Evolutionary conservation across 352 stramenopile species (phyloP), one percentile per base, ranked within the genome.

Genomic region (Thalassiosira exigua): DNA sequence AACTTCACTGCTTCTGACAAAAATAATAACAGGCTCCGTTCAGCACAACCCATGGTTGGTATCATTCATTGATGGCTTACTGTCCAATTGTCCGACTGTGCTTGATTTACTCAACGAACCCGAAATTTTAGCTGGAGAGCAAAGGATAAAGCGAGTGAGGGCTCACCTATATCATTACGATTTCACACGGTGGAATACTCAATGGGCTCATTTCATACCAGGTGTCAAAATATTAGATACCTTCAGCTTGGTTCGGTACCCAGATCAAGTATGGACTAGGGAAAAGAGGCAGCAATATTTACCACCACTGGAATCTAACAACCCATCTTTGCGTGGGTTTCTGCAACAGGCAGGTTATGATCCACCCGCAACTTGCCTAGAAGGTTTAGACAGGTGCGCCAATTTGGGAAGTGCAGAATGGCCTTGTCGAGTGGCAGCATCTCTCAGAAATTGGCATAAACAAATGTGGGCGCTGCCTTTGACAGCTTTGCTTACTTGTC

Each of bases 31-130:
- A 44, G 36, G 36, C 0, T 85, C 83, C 32, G 96, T 96, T 68
- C 85, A 96, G 26, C 68, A 93, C 22, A 89, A 94, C 19, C 91
- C 93, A 30, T 98, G 95, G 95, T 73, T 97, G 4, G 81, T 98
- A 22, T 88, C 95, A 36, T 85, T 98, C 24, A 80, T 96, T 1
- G 59, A 94, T 58, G 97, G 96, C 58, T 50, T 98, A 0, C 79
- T 97, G 0, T n/a, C 91, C 27, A 91, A 88, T 7, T 95, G 89
- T 22, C 9, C 32, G 0, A 59, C 86, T 60, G 94, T 95, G 5
- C 85, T 95, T 56, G 33, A 85, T 7, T 73, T 98, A 39, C 68
- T 98, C 14, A 88, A 96, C 52, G 66, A 90, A 22, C 82, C 61
- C 1, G 30, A 57, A 61, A 48, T 82, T 24, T 12, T 52, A 27